Base-by-base conservation (phyloP, 345 rosid species). In the Eucalyptus tenuipes region DNA sequence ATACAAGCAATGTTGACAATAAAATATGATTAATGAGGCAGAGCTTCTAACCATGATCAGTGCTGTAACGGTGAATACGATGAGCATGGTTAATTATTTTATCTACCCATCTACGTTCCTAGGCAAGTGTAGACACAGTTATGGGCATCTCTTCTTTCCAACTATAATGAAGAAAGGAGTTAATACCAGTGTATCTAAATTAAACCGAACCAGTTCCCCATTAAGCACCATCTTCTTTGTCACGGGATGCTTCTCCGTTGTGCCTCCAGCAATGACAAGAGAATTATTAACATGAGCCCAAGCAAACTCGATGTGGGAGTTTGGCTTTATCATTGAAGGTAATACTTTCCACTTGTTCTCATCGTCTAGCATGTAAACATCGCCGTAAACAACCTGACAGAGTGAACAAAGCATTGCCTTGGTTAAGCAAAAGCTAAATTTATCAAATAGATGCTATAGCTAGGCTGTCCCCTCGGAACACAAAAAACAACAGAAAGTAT, bases 291-390 rank as follows among this genome's bases (percentile, higher is more conserved):
- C 99, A n/a, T 96, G 87, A 27, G 90, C 91, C 99, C 99, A 98
- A 90, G 99, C 99, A 92, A 97, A 98, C 88, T 98, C 99, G 49
- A 98, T 96, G 90, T 98, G 99, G 24, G 99, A 97, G 90, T 97
- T 95, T 2, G 99, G 97, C 90, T 97, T 97, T 71, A 96, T 98
- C 98, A 97, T 94, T 2, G 98, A 80, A 90, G 98, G 95, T 86
- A 96, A 88, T 15, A 88, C 91, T 92, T 96, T 96, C 99, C 99
- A 98, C 93, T 97, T 95, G 96, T 94, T 95, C 89, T 95, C 96
- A 87, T 94, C 93, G 91, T 96, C 99, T 87, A 98, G 94, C 99
- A 95, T 94, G 95, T 95, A 94, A 12, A 98, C 98, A 89, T 96
- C 97, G 88, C 92, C 91, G 88, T 91, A 98, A 44, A 97, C 99